Evolutionary conservation across 2,329 filamentous ascomycete species (phyloP).

Genomic region (Ophiostoma sp.): DNA sequence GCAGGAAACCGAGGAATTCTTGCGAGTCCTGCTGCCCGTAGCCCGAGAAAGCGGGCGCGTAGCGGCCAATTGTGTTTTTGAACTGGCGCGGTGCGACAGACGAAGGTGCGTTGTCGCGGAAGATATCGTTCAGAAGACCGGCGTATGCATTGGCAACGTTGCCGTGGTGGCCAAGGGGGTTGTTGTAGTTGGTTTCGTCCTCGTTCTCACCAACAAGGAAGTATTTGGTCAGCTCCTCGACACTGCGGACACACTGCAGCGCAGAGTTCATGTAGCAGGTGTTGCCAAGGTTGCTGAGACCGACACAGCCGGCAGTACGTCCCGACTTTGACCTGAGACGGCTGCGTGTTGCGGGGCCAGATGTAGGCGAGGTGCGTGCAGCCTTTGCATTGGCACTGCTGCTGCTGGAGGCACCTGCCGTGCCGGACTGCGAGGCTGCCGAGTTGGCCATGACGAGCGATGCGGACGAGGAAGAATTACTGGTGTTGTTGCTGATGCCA

Average conservation of each 20-base stretch:
- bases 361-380: conserved; percentile 63
- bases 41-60: conserved; percentile 80
- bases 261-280: conserved; percentile 99
- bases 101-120: conserved; percentile 59
- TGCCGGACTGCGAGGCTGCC: conserved; percentile 28
- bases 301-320: conserved; percentile 68
- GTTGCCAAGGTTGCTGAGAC: conserved; percentile 86
- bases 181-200: conserved; percentile 75
- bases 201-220: conserved; percentile 73
- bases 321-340: conserved; percentile 64
- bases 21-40: conserved; percentile 97
- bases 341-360: conserved; percentile 63
- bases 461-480: conserved; percentile 42
- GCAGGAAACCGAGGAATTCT: conserved; percentile 89
- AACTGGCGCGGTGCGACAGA: conserved; percentile 75
- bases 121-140: conserved; percentile 69
- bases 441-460: conserved; percentile 59
- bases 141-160: conserved; percentile 82
- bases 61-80: conserved; percentile 74
- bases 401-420: conserved; percentile 23
- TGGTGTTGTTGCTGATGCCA: conserved; percentile 30
- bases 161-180: conserved; percentile 80
- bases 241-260: conserved; percentile 86
- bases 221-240: conserved; percentile 89
- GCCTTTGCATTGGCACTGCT: conserved; percentile 45